A percentile compares a stretch with the other conserved stretches of the same genome.
Conservation (phyloP, 768 basidiomycete species). For the Amanita rubescens region DNA sequence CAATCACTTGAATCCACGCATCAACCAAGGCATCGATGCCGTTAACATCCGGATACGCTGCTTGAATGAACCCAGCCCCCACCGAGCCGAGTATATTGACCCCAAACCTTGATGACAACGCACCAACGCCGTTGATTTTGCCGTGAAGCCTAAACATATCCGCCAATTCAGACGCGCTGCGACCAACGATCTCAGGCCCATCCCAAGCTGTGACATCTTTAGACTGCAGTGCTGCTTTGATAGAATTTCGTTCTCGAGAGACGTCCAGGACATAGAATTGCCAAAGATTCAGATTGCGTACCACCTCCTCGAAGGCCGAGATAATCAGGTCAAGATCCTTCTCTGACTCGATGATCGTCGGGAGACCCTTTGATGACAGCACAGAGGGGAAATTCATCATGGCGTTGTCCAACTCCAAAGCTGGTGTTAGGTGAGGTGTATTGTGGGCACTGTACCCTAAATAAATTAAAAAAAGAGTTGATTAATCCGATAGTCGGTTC, state of each 20-base stretch:
- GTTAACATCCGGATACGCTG: conserved; percentile 47
- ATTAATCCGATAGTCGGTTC: neutral
- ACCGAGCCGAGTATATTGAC: conserved; percentile 52
- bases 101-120: conserved; percentile 60
- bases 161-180: conserved; percentile 59
- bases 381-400: conserved; percentile 74
- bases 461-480: neutral
- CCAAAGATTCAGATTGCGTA: conserved; percentile 75
- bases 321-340: conserved; percentile 65
- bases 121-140: conserved; percentile 51
- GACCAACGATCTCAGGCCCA: conserved; percentile 51
- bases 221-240: conserved; percentile 47
- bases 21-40: conserved; percentile 51
- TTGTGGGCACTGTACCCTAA: conserved; percentile 89
- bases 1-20: conserved; percentile 71
- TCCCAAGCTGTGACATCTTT: conserved; percentile 48
- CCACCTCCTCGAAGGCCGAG: conserved; percentile 47
- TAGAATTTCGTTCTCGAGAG: conserved; percentile 48
- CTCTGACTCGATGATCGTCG: conserved; percentile 56
- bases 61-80: conserved; percentile 70
- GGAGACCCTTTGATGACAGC: conserved; percentile 60
- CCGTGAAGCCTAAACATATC: conserved; percentile 46
- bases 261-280: conserved; percentile 91
- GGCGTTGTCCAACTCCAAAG: conserved; percentile 84
- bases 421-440: conserved; percentile 87